These are phyloP conservation scores for Apiotrichum siamense DNA, from an alignment of 1,284 basidiomycete species.

Conservation along the genomic window DNA sequence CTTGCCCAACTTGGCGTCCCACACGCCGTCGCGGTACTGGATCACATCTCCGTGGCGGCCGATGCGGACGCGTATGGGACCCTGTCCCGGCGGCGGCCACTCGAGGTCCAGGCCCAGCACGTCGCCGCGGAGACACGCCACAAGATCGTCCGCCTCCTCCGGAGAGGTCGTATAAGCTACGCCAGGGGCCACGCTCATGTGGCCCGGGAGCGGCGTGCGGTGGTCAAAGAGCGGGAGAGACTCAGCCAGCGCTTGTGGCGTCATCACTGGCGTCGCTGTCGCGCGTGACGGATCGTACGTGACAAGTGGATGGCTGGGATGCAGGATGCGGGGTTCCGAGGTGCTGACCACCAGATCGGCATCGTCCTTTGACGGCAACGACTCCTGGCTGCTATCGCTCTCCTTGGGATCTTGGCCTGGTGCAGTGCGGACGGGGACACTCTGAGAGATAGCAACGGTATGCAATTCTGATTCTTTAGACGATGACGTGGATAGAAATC, in stretches of 20 bases:
- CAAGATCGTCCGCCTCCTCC: slow-evolving; percentile 32
- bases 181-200: slow-evolving; percentile 12
- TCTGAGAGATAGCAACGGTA: too few relatives aligned
- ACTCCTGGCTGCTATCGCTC: too few relatives aligned
- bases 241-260: too few relatives aligned
- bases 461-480: too few relatives aligned
- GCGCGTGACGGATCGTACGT: neutral
- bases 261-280: too few relatives aligned
- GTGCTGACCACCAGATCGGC: neutral
- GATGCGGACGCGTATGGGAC: neutral
- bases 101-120: slow-evolving; percentile 41
- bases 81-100: slow-evolving; percentile 31
- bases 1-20: slow-evolving; percentile 10
- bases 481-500: too few relatives aligned
- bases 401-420: too few relatives aligned
- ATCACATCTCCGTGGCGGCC: neutral
- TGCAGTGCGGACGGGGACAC: too few relatives aligned
- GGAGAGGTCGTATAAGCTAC: slow-evolving; percentile 32
- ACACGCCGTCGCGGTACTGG: slow-evolving; percentile 4
- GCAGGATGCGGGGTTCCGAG: neutral
- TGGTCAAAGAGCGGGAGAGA: slow-evolving; percentile 29
- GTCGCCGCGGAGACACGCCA: slow-evolving; percentile 29
- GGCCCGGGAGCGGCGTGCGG: slow-evolving; percentile 2
- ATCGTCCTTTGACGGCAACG: neutral
- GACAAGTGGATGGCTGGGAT: neutral